These are phyloP conservation scores for Leucaena leucocephala DNA, from an alignment of 306 rosid species.

Conservation along the genomic window DNA sequence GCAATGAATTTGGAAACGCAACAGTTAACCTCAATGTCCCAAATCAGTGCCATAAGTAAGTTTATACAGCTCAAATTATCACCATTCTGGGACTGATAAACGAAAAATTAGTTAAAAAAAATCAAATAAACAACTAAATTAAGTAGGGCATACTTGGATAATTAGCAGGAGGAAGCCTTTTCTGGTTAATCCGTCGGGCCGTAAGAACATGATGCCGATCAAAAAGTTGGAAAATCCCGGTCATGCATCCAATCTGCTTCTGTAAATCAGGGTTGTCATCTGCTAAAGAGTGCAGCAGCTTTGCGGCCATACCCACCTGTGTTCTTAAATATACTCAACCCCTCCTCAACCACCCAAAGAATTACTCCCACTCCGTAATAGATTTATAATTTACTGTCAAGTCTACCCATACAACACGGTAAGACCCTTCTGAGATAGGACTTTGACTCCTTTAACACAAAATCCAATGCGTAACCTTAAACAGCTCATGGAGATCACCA, in stretches of 20 bases:
- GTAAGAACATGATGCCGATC: conserved; percentile 69
- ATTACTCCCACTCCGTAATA: conserved; percentile 38
- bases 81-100: conserved; percentile 7
- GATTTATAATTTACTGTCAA: conserved; percentile 28
- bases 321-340: conserved; percentile 32
- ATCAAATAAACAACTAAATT: conserved; percentile 10
- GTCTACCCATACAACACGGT: conserved; percentile 41
- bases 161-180: conserved; percentile 58
- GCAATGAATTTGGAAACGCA: conserved; percentile 15
- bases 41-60: conserved; percentile 4
- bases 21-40: conserved; percentile 10
- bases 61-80: conserved; percentile 2
- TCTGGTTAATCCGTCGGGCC: conserved; percentile 61
- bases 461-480: conserved; percentile 32
- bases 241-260: conserved; percentile 95
- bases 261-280: conserved; percentile 93
- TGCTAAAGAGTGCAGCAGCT: conserved; percentile 83
- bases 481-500: conserved; percentile 32
- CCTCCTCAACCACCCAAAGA: conserved; percentile 34
- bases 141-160: neutral
- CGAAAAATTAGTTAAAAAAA: neutral
- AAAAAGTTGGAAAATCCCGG: conserved; percentile 83
- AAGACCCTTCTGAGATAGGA: conserved; percentile 34
- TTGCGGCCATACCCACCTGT: conserved; percentile 77
- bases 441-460: conserved; percentile 27